These are phyloP conservation scores for Aspergillus wentii DNA, from an alignment of 495 filamentous ascomycete genomes.

Conservation along the genomic window DNA sequence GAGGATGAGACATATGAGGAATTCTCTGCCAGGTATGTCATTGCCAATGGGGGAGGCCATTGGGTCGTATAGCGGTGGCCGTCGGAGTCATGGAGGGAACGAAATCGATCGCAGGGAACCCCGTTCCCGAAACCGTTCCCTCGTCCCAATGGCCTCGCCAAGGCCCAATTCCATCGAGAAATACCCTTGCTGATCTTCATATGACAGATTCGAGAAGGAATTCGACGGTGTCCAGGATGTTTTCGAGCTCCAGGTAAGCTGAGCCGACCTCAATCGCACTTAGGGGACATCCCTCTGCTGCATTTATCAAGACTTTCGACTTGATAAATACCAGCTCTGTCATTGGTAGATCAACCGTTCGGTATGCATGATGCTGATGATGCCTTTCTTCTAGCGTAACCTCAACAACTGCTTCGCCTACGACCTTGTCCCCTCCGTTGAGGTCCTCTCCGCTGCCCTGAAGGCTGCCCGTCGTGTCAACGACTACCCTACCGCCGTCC, in stretches of 20 bases:
- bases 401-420: conserved; percentile 99
- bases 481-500: conserved; percentile 96
- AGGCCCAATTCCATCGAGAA: too few species aligned
- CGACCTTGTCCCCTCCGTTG: conserved; percentile 94
- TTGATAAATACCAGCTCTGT: conserved; percentile 12
- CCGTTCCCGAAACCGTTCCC: background rate
- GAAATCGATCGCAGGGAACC: background rate
- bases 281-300: background rate
- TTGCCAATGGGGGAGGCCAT: conserved; percentile 18
- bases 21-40: conserved; percentile 90
- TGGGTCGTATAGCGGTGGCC: conserved; percentile 7
- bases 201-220: conserved; percentile 91
- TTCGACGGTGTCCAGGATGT: conserved; percentile 97
- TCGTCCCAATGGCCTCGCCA: too few species aligned
- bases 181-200: conserved; percentile 5
- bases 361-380: conserved; percentile 1
- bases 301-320: conserved; percentile 1
- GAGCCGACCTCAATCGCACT: conserved; percentile 1
- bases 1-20: conserved; percentile 97
- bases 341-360: conserved; percentile 11
- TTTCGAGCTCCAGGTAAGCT: conserved; percentile 96
- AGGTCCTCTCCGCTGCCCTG: conserved; percentile 87
- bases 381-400: conserved; percentile 66
- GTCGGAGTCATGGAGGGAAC: conserved; percentile 6
- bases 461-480: conserved; percentile 92